phyloP scores from a whole-genome alignment of 2,329 filamentous ascomycete genomes.

The Ilyonectria mors-panacis region DNA sequence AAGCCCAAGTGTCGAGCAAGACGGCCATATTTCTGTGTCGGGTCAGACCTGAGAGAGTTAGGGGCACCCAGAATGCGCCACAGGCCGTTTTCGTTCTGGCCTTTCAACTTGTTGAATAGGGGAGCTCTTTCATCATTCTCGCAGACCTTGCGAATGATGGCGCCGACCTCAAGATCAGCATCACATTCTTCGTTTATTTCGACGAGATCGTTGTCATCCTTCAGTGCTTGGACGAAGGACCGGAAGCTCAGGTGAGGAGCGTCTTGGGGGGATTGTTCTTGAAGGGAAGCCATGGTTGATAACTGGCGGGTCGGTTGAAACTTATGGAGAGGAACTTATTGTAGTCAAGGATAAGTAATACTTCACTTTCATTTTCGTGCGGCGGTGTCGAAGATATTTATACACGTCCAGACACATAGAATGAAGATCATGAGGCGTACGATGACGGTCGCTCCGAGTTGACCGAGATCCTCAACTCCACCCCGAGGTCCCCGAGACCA shows the following conservation, averaged over 20 bases:
- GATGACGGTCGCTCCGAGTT: not conserved
- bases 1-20: conserved; percentile 60
- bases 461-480: not conserved
- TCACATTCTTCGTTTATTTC: conserved; percentile 61
- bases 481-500: conserved; percentile 30
- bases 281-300: conserved; percentile 28
- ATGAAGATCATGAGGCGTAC: not conserved
- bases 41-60: conserved; percentile 47
- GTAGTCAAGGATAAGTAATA: not conserved
- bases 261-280: conserved; percentile 12
- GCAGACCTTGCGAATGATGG: conserved; percentile 62
- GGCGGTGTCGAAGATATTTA: not conserved
- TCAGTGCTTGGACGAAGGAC: conserved; percentile 31
- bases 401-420: not conserved
- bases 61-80: conserved; percentile 63
- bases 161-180: conserved; percentile 61
- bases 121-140: conserved; percentile 64
- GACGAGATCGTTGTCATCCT: conserved; percentile 58
- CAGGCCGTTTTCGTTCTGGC: conserved; percentile 57
- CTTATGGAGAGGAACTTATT: not conserved
- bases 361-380: not conserved
- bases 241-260: conserved; percentile 46
- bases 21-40: conserved; percentile 56
- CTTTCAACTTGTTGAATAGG: conserved; percentile 67
- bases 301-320: not conserved